Conservation (phyloP, 768 basidiomycete species). For the Termitomyces sp. region DNA sequence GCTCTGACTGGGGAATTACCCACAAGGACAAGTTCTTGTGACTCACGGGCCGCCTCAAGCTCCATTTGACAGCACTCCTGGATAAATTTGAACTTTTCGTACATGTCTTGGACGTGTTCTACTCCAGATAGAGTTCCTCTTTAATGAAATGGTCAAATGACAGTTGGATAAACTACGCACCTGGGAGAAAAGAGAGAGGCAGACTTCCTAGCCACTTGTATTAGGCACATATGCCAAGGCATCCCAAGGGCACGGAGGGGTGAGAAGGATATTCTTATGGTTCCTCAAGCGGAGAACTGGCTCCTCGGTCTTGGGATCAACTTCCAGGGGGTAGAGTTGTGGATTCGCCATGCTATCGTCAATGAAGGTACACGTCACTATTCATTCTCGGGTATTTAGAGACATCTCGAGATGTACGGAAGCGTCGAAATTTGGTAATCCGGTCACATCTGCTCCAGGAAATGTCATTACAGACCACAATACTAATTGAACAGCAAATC, state of each 20-base stretch:
- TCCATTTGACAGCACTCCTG: constrained; percentile 27
- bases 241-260: constrained; percentile 42
- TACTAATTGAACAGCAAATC: background rate
- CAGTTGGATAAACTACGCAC: constrained; percentile 13
- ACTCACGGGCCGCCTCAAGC: constrained; percentile 21
- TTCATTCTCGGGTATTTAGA: background rate
- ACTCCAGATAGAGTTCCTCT: background rate
- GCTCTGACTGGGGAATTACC: constrained; percentile 41
- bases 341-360: constrained; percentile 15
- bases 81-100: constrained; percentile 18
- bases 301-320: constrained; percentile 27
- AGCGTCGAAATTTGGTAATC: background rate
- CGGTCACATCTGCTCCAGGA: background rate
- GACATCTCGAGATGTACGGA: too few relatives aligned
- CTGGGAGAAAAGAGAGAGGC: constrained; percentile 47
- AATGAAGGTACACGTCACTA: background rate
- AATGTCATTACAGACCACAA: background rate
- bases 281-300: constrained; percentile 44
- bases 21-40: constrained; percentile 26
- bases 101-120: constrained; percentile 31
- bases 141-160: background rate
- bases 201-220: constrained; percentile 38
- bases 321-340: constrained; percentile 25
- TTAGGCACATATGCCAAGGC: constrained; percentile 18
- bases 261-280: constrained; percentile 53